A percentile compares a stretch with the other conserved stretches of the same genome.
phyloP scores from a whole-genome alignment of 257 asterid genomes.

The Solanum medicagineum region DNA sequence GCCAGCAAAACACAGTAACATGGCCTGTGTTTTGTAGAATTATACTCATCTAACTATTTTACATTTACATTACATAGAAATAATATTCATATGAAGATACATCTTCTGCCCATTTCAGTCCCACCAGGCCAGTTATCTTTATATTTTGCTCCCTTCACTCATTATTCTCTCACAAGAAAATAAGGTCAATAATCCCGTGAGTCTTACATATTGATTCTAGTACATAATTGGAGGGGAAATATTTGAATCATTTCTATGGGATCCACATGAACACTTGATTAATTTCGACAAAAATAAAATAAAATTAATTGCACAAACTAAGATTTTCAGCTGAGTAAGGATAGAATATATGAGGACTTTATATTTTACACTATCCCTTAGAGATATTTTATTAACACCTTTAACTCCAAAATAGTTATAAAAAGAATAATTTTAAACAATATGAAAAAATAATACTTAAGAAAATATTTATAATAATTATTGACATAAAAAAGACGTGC shows the following conservation, averaged over 20 bases:
- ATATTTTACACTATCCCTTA: no score
- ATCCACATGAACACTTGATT: background rate
- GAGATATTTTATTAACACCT: no score
- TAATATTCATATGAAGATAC: background rate
- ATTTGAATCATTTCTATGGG: background rate
- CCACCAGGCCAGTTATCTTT: background rate
- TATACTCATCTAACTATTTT: background rate
- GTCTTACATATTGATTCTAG: background rate
- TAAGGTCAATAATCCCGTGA: background rate
- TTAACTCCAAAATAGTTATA: background rate
- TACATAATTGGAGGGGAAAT: background rate
- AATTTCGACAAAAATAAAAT: background rate
- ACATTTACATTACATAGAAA: no score
- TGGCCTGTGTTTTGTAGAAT: slow-evolving; percentile 30
- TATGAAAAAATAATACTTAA: no score
- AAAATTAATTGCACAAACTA: background rate
- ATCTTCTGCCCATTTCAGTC: slow-evolving; percentile 11
- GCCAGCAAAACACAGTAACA: slow-evolving; percentile 51
- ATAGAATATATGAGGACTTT: no score
- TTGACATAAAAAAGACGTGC: background rate
- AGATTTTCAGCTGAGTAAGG: background rate
- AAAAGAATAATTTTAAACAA: no score
- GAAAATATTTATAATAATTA: no score
- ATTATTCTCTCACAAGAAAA: background rate
- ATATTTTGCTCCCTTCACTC: background rate